Percentiles rank a stretch among this genome's conserved stretches.
These are phyloP conservation scores for Colletotrichum sublineola DNA, from an alignment of 2,329 filamentous ascomycete species.

Conservation along the genomic window DNA sequence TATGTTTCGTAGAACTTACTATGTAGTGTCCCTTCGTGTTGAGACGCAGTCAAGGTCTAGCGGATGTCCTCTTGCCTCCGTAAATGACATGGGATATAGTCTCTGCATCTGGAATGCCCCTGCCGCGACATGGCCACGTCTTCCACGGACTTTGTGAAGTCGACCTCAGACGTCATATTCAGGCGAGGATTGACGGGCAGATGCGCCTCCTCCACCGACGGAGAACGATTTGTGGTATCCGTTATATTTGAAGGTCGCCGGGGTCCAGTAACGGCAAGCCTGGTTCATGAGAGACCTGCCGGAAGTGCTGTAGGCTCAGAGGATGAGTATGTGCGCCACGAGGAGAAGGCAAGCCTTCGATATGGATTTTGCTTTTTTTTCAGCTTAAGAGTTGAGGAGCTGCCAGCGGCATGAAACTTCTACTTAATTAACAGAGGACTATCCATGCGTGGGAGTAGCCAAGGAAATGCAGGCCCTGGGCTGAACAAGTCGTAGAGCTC, in stretches of 20 bases:
- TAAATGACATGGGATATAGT: slow-evolving; percentile 43
- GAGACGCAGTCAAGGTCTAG: not conserved
- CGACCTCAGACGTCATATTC: slow-evolving; percentile 34
- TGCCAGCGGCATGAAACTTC: not conserved
- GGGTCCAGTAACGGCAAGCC: slow-evolving; percentile 31
- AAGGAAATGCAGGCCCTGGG: not conserved
- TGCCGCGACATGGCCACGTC: slow-evolving; percentile 27
- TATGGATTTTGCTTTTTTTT: not conserved
- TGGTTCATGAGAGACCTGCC: slow-evolving; percentile 44
- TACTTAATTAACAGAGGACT: not conserved
- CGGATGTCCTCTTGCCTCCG: slow-evolving; percentile 24
- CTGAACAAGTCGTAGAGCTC: not conserved
- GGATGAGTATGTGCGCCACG: slow-evolving; percentile 43
- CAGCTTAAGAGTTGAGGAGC: accelerated
- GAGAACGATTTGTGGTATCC: slow-evolving; percentile 42
- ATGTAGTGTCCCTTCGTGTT: too few species aligned
- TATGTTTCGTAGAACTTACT: slow-evolving; percentile 26
- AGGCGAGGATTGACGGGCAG: slow-evolving; percentile 35
- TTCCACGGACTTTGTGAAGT: slow-evolving; percentile 35
- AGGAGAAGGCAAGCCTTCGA: not conserved
- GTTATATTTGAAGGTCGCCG: slow-evolving; percentile 40
- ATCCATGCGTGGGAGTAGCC: not conserved
- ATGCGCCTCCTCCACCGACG: slow-evolving; percentile 23
- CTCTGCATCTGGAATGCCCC: slow-evolving; percentile 32
- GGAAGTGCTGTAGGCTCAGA: slow-evolving; percentile 44